These are phyloP conservation scores for Ganoderma meredithae DNA, from an alignment of 1,284 basidiomycete species.

Conservation along the genomic window DNA sequence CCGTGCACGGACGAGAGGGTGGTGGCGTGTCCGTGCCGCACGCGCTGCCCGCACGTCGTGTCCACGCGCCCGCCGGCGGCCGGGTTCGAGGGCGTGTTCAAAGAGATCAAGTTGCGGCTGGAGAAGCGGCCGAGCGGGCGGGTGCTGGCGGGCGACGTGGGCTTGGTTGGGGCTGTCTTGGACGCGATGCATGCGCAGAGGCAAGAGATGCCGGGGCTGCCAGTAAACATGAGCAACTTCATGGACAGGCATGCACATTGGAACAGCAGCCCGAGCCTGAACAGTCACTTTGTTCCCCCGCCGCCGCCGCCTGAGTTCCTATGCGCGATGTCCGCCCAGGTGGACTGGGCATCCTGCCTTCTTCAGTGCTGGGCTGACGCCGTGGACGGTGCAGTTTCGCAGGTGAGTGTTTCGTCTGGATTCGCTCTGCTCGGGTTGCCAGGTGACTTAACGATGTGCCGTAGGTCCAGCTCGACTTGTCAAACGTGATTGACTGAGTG, in stretches of 20 bases:
- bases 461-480: slow-evolving; percentile 9
- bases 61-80: background rate
- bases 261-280: background rate
- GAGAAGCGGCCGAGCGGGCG: slow-evolving; percentile 6
- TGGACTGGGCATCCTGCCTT: background rate
- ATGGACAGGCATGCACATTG: background rate
- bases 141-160: background rate
- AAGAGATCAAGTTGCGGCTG: background rate
- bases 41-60: background rate
- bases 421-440: too few relatives aligned
- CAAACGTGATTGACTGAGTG: background rate
- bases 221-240: background rate
- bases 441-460: background rate
- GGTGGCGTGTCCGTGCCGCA: background rate
- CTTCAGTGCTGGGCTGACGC: slow-evolving; percentile 6
- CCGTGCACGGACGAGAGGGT: background rate
- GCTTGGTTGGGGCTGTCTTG: background rate
- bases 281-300: background rate
- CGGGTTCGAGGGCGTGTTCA: background rate
- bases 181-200: slow-evolving; percentile 1
- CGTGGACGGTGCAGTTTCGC: slow-evolving; percentile 6
- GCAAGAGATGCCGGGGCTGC: background rate
- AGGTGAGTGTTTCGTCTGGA: background rate
- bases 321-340: slow-evolving; percentile 1
- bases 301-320: slow-evolving; percentile 1